phyloP scores from a whole-genome alignment of 352 stramenopile species.

The Phytopythium aichiense region DNA sequence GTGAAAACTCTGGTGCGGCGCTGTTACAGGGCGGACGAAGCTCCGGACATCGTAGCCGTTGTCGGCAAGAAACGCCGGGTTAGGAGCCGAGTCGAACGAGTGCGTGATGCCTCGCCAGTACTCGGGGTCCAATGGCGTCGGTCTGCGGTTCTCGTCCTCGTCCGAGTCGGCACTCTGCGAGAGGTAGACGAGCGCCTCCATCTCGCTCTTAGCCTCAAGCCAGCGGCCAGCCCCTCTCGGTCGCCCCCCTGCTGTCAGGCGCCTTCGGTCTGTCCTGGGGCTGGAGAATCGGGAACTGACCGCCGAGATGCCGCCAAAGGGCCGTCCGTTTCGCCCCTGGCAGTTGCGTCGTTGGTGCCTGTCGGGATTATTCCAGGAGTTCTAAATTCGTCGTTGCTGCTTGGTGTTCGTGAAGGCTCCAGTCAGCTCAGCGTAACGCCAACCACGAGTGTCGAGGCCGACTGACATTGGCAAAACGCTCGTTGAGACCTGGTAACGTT shows the following conservation, averaged over 20 bases:
- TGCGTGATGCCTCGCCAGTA: constrained; percentile 76
- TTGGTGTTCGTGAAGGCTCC: not conserved
- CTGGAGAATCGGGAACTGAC: not conserved
- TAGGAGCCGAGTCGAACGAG: constrained; percentile 24
- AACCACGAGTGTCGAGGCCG: not conserved
- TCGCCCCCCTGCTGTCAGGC: not conserved
- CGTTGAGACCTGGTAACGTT: too few relatives aligned
- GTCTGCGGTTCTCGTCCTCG: constrained; percentile 28
- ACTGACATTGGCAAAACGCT: too few relatives aligned
- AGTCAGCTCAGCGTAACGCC: not conserved
- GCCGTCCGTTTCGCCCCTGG: not conserved
- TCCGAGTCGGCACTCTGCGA: constrained; percentile 32
- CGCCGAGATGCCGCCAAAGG: not conserved
- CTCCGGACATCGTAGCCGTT: constrained; percentile 13
- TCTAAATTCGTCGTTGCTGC: not conserved
- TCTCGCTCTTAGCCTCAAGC: constrained; percentile 10
- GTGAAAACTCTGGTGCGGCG: constrained; percentile 3
- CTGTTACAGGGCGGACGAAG: constrained; percentile 11
- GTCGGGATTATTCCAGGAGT: not conserved
- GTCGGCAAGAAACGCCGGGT: constrained; percentile 12
- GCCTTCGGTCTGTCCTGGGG: not conserved
- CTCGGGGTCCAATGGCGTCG: constrained; percentile 62
- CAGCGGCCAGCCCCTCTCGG: not conserved
- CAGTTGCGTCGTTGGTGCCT: not conserved
- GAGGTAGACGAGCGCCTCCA: constrained; percentile 41